A percentile compares a stretch with the other conserved stretches of the same genome.
Evolutionary conservation across 441 rosid species (phyloP).

Genomic region (Pelargonium cotyledonis): DNA sequence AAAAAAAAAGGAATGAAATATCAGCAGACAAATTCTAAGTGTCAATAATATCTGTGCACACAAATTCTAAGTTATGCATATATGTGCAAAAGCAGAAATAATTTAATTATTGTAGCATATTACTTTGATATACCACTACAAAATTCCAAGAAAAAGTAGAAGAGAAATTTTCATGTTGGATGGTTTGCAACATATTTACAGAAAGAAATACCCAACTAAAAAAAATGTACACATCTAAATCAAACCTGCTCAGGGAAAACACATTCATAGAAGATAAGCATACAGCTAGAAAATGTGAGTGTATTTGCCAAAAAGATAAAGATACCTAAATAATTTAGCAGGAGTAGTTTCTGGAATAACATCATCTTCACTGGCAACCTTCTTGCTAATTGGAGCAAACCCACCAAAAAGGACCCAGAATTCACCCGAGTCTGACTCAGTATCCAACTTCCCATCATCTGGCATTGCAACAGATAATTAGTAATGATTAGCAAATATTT

Average conservation of each 20-base stretch:
- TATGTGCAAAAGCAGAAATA: neutral
- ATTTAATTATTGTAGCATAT: neutral
- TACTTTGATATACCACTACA: neutral
- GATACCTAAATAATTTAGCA: slow-evolving; percentile 70
- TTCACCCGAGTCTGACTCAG: slow-evolving; percentile 97
- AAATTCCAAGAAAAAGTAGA: neutral
- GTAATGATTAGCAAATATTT: slow-evolving; percentile 17
- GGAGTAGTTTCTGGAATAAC: slow-evolving; percentile 59
- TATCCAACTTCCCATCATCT: slow-evolving; percentile 98
- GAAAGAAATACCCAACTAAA: slow-evolving; percentile 12
- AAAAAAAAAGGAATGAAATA: neutral
- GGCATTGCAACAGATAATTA: slow-evolving; percentile 20
- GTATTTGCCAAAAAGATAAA: slow-evolving; percentile 12
- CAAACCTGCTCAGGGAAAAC: neutral
- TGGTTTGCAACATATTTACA: slow-evolving; percentile 9
- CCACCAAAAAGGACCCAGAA: slow-evolving; percentile 99
- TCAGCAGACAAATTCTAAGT: slow-evolving; percentile 4
- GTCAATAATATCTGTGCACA: neutral
- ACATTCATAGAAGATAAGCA: neutral
- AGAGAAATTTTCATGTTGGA: neutral
- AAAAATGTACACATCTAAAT: neutral
- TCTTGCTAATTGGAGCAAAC: slow-evolving; percentile 95
- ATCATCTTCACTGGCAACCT: slow-evolving; percentile 76
- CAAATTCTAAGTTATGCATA: neutral
- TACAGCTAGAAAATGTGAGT: neutral